Evolutionary conservation across 352 stramenopile genomes (phyloP).

Genomic region (Phytophthora pisi): DNA sequence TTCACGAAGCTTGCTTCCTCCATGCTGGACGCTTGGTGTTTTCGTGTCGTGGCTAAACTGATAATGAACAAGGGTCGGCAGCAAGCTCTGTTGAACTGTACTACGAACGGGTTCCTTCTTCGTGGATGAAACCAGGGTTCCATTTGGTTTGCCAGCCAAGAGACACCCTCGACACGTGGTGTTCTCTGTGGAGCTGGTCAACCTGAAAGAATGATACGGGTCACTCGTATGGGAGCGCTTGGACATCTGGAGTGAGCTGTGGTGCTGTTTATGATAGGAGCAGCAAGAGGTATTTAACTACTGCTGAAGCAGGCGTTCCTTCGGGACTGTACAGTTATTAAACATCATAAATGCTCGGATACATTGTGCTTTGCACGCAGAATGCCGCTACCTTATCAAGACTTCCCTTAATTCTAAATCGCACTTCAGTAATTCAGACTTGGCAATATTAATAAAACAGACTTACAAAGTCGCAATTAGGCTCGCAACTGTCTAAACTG

Average conservation of each 20-base stretch:
- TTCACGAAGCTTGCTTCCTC: conserved; percentile 30
- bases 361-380: too few species aligned
- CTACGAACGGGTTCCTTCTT: background rate
- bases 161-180: conserved; percentile 26
- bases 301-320: conserved; percentile 2
- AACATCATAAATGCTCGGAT: conserved; percentile 4
- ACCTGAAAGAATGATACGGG: conserved; percentile 14
- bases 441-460: too few species aligned
- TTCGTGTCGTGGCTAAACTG: conserved; percentile 5
- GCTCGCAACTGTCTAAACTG: too few species aligned
- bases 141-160: conserved; percentile 7
- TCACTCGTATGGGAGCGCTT: conserved; percentile 9
- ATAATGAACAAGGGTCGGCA: conserved; percentile 9
- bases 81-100: background rate
- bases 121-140: conserved; percentile 7
- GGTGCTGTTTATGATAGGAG: conserved; percentile 9
- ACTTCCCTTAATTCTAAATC: too few species aligned
- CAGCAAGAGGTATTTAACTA: conserved; percentile 5
- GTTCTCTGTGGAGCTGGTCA: conserved; percentile 15
- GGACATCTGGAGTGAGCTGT: background rate
- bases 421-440: too few species aligned
- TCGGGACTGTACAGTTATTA: background rate
- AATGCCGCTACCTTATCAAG: too few species aligned
- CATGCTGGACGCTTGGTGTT: conserved; percentile 10
- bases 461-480: too few species aligned